phyloP scores from a whole-genome alignment of 73 alveolate genomes.

The Paramecium sonneborni region DNA sequence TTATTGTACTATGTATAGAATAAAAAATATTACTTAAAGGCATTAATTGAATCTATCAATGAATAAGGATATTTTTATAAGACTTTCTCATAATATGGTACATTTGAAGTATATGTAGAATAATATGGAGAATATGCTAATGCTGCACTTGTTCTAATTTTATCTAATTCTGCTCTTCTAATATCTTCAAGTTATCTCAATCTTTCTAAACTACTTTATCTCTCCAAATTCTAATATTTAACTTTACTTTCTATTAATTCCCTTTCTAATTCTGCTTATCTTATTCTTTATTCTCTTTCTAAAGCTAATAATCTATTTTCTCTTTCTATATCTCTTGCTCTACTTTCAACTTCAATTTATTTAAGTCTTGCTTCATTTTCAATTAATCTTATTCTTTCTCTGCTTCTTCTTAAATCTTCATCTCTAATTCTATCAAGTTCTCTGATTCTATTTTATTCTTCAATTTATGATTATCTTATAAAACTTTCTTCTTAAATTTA shows the following conservation, averaged over 20 bases:
- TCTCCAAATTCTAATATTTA: conserved; percentile 1
- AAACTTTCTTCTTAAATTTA: conserved; percentile 50
- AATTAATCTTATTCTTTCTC: conserved; percentile 11
- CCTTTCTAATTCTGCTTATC: conserved; percentile 31
- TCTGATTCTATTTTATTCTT: conserved; percentile 19
- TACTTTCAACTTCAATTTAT: conserved; percentile 7
- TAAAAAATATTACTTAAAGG: conserved; percentile 12
- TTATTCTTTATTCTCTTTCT: conserved; percentile 43
- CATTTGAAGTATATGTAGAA: neutral
- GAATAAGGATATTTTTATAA: conserved; percentile 32
- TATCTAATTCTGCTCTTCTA: conserved; percentile 32
- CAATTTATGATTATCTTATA: neutral
- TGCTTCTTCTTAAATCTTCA: conserved; percentile 37
- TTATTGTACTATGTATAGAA: neutral
- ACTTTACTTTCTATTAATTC: conserved; percentile 27
- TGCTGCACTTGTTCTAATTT: conserved; percentile 20
- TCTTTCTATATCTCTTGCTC: conserved; percentile 31
- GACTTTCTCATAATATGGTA: conserved; percentile 30
- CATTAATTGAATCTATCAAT: neutral
- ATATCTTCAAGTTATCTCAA: conserved; percentile 5
- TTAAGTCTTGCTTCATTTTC: conserved; percentile 42
- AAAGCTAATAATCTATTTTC: conserved; percentile 37
- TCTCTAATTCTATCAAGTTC: conserved; percentile 6
- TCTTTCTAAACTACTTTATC: conserved; percentile 37
- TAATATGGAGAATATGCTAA: conserved; percentile 39